These are phyloP conservation scores for Pleurotus ostreatus DNA, from an alignment of 768 basidiomycete genomes.

Conservation along the genomic window DNA sequence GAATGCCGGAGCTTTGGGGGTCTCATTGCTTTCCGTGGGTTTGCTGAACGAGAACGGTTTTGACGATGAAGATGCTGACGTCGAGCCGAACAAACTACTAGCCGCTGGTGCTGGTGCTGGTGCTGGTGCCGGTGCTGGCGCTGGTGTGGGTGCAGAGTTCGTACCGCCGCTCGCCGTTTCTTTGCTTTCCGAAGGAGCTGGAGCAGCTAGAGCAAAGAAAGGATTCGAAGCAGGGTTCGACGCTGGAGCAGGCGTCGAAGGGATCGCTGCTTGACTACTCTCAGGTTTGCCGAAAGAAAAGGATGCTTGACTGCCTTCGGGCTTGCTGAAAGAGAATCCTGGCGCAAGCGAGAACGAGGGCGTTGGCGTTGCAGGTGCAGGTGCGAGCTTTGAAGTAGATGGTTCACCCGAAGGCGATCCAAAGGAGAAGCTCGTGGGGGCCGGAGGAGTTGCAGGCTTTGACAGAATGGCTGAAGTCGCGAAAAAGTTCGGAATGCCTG, in stretches of 20 bases:
- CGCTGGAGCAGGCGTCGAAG: too few relatives aligned
- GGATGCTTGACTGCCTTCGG: too few relatives aligned
- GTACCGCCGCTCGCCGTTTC: background rate
- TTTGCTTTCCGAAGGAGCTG: background rate
- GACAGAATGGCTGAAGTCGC: conserved; percentile 43
- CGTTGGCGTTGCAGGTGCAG: conserved; percentile 13
- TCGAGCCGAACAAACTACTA: conserved; percentile 16
- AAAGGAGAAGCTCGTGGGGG: conserved; percentile 9
- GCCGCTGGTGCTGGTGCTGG: background rate
- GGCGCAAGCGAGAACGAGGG: conserved; percentile 11
- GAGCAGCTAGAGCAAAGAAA: background rate
- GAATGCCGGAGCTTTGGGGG: conserved; percentile 14
- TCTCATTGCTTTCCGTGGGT: conserved; percentile 11
- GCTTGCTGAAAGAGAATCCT: conserved; percentile 17
- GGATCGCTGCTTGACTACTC: too few relatives aligned
- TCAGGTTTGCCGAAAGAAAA: too few relatives aligned
- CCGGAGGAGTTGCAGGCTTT: conserved; percentile 24
- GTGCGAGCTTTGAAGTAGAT: background rate
- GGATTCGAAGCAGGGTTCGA: background rate
- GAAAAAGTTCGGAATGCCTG: conserved; percentile 62
- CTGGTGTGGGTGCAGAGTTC: too few relatives aligned
- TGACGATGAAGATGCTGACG: conserved; percentile 21
- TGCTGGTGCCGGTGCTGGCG: too few relatives aligned
- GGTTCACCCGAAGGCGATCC: background rate
- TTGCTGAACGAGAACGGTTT: conserved; percentile 32